Percentiles rank a stretch among this genome's conserved stretches.
Evolutionary conservation across 2,329 filamentous ascomycete genomes (phyloP).

Genomic region (Ascochyta clinopodiicola): DNA sequence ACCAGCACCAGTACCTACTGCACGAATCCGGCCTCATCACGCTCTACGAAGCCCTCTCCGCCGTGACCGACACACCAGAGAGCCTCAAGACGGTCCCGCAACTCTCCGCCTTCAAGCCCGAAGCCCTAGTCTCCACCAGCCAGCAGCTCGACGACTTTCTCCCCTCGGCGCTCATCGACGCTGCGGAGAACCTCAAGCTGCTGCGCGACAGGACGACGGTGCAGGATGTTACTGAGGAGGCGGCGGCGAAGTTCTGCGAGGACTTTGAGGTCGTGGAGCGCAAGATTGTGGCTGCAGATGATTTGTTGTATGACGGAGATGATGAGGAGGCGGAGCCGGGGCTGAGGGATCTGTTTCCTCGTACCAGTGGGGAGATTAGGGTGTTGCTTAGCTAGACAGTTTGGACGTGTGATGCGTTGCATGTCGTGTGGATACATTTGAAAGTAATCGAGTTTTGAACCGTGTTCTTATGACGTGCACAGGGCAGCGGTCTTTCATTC

Average conservation of each 20-base stretch:
- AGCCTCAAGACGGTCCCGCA: conserved; percentile 63
- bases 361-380: conserved; percentile 68
- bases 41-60: conserved; percentile 65
- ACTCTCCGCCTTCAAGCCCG: conserved; percentile 65
- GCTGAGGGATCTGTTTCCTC: conserved; percentile 66
- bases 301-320: conserved; percentile 49
- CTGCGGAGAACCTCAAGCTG: conserved; percentile 77
- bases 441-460: no score
- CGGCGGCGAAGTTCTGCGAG: conserved; percentile 80
- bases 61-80: conserved; percentile 51
- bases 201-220: conserved; percentile 76
- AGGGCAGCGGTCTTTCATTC: no score
- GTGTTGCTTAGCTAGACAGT: conserved; percentile 63
- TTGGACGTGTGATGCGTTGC: neutral
- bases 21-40: conserved; percentile 74
- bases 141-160: conserved; percentile 88
- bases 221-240: conserved; percentile 79
- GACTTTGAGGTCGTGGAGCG: conserved; percentile 79
- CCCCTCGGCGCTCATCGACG: conserved; percentile 91
- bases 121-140: conserved; percentile 69
- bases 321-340: conserved; percentile 47
- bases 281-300: conserved; percentile 66
- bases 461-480: no score
- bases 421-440: no score
- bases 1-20: conserved; percentile 76